Evolutionary conservation across 2,329 filamentous ascomycete species (phyloP), one percentile per base, ranked within the genome.

Genomic region (Grosmannia huntii): DNA sequence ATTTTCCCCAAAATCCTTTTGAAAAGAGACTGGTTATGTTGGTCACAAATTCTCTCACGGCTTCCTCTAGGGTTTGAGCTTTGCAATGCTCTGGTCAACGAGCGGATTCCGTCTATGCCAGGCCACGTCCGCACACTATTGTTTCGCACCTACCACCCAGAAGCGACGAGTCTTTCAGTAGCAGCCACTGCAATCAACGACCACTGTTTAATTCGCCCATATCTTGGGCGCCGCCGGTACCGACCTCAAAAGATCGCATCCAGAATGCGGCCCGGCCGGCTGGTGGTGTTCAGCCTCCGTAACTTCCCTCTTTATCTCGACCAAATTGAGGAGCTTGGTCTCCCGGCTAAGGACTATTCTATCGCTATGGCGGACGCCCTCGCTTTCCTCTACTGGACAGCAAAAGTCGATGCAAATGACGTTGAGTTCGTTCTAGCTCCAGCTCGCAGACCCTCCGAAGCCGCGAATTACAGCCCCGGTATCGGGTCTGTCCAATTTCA

Each of bases 401-500:
- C 69, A 0, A 60, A 67, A 12, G 64, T 80, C 0, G 78, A 83
- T 61, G 79, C 72, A 0, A 76, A 75, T 41, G 79, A 81, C 52
- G 70, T 83, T 2, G 77, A 83, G 54, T 82, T 81, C 62, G 79
- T 83, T 0, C 71, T 83, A 2, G 74, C 65, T 9, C 63, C 61
- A 1, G 55, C 60, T 23, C 61, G 65, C 57, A 19, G 9, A n/a
- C 1, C 4, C n/a, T 53, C 6, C n/a, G 9, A 10, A 27, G 12
- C 52, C 11, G 33, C 21, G n/a, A 6, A 54, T 5, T 4, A 2
- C 52, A 10, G n/a, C 38, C 56, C 55, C 4, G 33, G 54, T 25
- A 27, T 59, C 27, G 58, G 53, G 7, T 19, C 6, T 19, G 44
- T 54, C 28, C 11, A 44, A 2, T 61, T 60, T 11, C 33, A 14